Base-by-base conservation (phyloP, 1,284 basidiomycete species). In the Boletus putidus region DNA sequence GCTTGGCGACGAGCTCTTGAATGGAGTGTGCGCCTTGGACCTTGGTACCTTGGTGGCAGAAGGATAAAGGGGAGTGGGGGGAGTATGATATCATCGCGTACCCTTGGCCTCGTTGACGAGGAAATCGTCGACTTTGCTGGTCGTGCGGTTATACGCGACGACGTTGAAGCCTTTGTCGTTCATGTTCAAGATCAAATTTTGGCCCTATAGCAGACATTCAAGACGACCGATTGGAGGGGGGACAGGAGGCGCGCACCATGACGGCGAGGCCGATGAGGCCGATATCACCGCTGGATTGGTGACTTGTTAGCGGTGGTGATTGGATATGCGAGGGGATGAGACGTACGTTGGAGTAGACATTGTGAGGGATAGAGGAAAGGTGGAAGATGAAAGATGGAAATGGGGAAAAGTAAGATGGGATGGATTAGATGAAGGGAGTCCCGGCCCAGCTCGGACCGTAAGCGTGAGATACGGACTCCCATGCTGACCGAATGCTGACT, bases 111-210 rank as follows among this genome's bases (percentile, higher is more conserved):
- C 94, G 77, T 98, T 95, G 65, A 82, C 87, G 63, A 99, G 86
- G 86, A 99, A 99, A 75, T 85, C 75, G 77, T 98, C 95, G 68
- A 99, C 96, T 79, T 99, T 99, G 80, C 87, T 89, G 69, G 88
- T 91, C 49, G 96, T 99, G 70, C 96, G 92, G 84, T 99, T 99
- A 83, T 91, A 99, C 27, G 94, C 95, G 67, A 94, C 89, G 70
- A 99, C 97, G 66, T 80, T 95, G 82, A 95, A 99, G 54, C 97
- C 97, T 82, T 99, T 98, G 85, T 98, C 96, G 76, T 96, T 96
- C 92, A 97, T 97, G 83, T 97, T 97, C 68, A 97, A 82, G 76
- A 97, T 96, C 71, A 96, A 77, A 79, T 97, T 97, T 87, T 96
- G 94, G 72, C 94, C 93, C 92, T 95, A 68, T 31, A 42, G 42